Percentiles rank a stretch among this genome's conserved stretches.
These are phyloP conservation scores for Stylosanthes scabra DNA, from an alignment of 331 rosid genomes.

Conservation along the genomic window DNA sequence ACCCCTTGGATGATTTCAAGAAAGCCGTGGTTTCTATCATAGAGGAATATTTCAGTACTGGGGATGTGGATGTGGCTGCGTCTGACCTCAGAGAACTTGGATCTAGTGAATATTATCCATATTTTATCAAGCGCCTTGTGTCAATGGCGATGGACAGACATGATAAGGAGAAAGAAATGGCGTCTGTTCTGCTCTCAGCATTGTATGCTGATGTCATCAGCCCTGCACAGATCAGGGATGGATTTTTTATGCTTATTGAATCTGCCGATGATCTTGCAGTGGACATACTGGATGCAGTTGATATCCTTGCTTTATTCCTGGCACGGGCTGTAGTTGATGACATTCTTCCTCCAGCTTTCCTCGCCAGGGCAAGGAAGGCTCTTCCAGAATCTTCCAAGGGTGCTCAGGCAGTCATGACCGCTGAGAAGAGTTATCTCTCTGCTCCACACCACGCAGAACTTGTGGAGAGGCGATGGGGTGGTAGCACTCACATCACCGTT, in stretches of 20 bases:
- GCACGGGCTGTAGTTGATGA: slow-evolving; percentile 99
- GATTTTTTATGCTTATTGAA: slow-evolving; percentile 90
- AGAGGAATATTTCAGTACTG: slow-evolving; percentile 91
- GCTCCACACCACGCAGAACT: slow-evolving; percentile 99
- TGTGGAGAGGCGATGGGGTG: slow-evolving; percentile 97
- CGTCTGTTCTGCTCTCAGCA: slow-evolving; percentile 94
- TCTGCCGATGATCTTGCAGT: slow-evolving; percentile 98
- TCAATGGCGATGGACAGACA: slow-evolving; percentile 98
- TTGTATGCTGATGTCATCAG: slow-evolving; percentile 95
- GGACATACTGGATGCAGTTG: slow-evolving; percentile 93
- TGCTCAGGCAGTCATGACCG: slow-evolving; percentile 75
- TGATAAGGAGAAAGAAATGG: slow-evolving; percentile 99
- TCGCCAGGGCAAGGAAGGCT: slow-evolving; percentile 82
- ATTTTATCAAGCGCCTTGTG: slow-evolving; percentile 90
- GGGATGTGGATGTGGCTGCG: slow-evolving; percentile 84
- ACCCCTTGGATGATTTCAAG: slow-evolving; percentile 94
- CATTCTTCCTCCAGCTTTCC: slow-evolving; percentile 95
- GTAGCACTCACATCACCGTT: slow-evolving; percentile 94
- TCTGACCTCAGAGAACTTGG: slow-evolving; percentile 94
- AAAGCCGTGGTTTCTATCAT: slow-evolving; percentile 81
- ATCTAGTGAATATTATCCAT: slow-evolving; percentile 86
- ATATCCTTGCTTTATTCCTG: slow-evolving; percentile 89
- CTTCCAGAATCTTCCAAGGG: slow-evolving; percentile 93
- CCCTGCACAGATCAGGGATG: slow-evolving; percentile 91
- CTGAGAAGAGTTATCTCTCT: slow-evolving; percentile 96